These are phyloP conservation scores for Cryphonectria nitschkei DNA, from an alignment of 2,329 filamentous ascomycete genomes.

Conservation along the genomic window DNA sequence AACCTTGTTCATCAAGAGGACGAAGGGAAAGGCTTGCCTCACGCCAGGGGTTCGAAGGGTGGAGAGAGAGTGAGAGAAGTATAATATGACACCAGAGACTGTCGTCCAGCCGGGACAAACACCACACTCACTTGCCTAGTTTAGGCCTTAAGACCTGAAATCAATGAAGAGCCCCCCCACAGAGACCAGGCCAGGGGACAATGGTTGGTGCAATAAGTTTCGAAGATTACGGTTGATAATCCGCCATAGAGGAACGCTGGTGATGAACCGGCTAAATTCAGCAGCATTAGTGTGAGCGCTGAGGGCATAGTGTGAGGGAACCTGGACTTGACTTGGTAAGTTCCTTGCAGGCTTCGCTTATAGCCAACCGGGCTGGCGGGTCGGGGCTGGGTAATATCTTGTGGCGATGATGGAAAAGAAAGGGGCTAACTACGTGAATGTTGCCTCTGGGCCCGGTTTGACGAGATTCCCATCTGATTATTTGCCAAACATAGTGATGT, in stretches of 20 bases:
- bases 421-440: neutral
- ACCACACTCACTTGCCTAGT: neutral
- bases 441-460: neutral
- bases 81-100: neutral
- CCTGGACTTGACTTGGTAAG: neutral
- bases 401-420: neutral
- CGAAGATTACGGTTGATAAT: neutral
- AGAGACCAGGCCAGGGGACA: neutral
- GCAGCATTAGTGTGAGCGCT: slow-evolving; percentile 7
- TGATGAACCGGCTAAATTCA: slow-evolving; percentile 10
- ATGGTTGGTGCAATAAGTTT: neutral
- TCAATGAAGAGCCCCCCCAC: neutral
- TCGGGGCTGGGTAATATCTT: slow-evolving; percentile 1
- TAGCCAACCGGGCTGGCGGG: neutral
- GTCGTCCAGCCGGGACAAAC: neutral
- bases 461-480: neutral
- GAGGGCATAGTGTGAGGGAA: neutral
- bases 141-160: neutral
- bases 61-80: neutral
- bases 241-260: neutral
- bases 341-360: neutral
- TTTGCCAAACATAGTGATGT: neutral
- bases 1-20: neutral
- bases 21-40: neutral
- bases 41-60: neutral